phyloP scores from a whole-genome alignment of 2,329 filamentous ascomycete genomes.

The Gremmenia infestans region DNA sequence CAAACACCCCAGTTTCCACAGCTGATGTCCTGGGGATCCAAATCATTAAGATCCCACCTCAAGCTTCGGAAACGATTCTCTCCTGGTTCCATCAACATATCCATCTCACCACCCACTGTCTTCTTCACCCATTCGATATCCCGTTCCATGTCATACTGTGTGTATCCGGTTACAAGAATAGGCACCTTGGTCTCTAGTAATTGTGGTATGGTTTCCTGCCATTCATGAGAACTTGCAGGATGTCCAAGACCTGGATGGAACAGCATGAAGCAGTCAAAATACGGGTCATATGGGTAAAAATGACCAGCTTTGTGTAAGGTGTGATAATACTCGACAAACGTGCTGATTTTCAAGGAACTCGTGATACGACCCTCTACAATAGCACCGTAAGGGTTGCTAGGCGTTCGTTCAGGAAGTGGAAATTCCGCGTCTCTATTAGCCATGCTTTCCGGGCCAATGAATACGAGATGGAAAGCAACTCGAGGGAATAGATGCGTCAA shows the following conservation, averaged over 20 bases:
- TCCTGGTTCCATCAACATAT: slow-evolving; percentile 83
- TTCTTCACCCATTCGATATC: slow-evolving; percentile 88
- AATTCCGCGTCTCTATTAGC: slow-evolving; percentile 89
- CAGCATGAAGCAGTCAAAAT: slow-evolving; percentile 95
- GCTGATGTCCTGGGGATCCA: slow-evolving; percentile 88
- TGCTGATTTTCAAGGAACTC: slow-evolving; percentile 90
- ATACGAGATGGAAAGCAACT: slow-evolving; percentile 82
- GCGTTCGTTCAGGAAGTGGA: slow-evolving; percentile 79
- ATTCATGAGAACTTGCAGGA: slow-evolving; percentile 88
- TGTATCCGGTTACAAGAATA: slow-evolving; percentile 92
- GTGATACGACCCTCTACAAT: slow-evolving; percentile 88
- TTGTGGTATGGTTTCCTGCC: slow-evolving; percentile 83
- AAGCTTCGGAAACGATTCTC: slow-evolving; percentile 93
- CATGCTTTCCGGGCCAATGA: slow-evolving; percentile 96
- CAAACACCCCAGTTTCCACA: slow-evolving; percentile 97
- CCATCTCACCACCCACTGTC: slow-evolving; percentile 83
- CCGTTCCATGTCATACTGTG: slow-evolving; percentile 87
- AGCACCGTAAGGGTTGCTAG: slow-evolving; percentile 87
- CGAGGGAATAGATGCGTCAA: slow-evolving; percentile 92
- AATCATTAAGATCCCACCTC: slow-evolving; percentile 93
- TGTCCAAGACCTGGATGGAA: slow-evolving; percentile 97
- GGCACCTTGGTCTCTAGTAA: slow-evolving; percentile 94
- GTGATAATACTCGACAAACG: slow-evolving; percentile 97
- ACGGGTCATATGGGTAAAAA: slow-evolving; percentile 93
- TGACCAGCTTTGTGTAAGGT: slow-evolving; percentile 86